A percentile compares a stretch with the other conserved stretches of the same genome.
phyloP scores from a whole-genome alignment of 176 grass and related monocot species.

The Ensete ventricosum region DNA sequence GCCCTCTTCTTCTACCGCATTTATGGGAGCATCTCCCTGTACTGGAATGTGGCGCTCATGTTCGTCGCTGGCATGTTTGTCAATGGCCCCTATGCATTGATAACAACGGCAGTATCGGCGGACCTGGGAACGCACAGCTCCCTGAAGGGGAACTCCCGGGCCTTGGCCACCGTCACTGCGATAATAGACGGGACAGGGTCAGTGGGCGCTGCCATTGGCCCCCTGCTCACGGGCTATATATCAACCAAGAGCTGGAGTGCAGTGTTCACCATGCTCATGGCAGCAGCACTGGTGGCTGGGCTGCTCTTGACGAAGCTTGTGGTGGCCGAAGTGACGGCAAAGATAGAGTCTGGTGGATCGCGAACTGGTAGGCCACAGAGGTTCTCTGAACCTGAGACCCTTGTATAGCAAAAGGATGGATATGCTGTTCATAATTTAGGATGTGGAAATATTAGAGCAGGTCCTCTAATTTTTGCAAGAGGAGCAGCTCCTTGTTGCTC shows the following conservation, averaged over 20 bases:
- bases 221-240: background rate
- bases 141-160: background rate
- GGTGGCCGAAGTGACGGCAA: background rate
- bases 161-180: background rate
- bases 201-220: background rate
- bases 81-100: background rate
- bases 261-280: background rate
- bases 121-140: background rate
- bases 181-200: background rate
- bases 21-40: background rate
- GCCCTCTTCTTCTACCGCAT: slow-evolving; percentile 1
- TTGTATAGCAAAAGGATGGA: too few species aligned
- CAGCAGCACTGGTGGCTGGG: background rate
- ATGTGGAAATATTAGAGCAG: too few species aligned
- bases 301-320: slow-evolving; percentile 1
- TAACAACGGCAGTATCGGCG: background rate
- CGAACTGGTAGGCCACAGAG: too few species aligned
- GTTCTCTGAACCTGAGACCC: too few species aligned
- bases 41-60: background rate
- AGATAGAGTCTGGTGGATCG: background rate
- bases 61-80: background rate
- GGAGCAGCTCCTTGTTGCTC: too few species aligned
- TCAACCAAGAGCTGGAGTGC: background rate
- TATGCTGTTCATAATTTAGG: too few species aligned
- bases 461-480: too few species aligned